A percentile compares a stretch with the other conserved stretches of the same genome.
phyloP scores from a whole-genome alignment of 163 green algal species.

The Scenedesmus sp. region DNA sequence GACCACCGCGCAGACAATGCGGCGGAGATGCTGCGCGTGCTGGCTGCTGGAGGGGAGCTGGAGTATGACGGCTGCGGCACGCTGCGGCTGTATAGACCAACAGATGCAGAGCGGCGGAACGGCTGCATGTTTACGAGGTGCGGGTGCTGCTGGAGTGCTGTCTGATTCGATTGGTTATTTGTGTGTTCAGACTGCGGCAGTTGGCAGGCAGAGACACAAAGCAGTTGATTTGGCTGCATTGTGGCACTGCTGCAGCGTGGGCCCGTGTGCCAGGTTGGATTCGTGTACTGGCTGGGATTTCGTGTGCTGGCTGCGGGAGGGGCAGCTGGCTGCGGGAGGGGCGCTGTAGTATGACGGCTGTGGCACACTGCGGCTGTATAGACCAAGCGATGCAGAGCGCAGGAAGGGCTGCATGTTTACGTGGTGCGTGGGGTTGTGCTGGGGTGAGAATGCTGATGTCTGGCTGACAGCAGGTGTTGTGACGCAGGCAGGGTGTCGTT shows the following conservation, averaged over 20 bases:
- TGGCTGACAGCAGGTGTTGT: too few relatives aligned
- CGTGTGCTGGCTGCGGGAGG: conserved; percentile 1
- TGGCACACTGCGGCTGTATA: neutral
- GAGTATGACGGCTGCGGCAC: neutral
- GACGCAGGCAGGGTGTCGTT: too few relatives aligned
- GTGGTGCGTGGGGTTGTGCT: neutral
- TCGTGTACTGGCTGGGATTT: neutral
- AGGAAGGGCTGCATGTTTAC: conserved; percentile 37
- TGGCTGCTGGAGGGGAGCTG: conserved; percentile 19
- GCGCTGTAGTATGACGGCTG: neutral
- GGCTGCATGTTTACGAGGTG: conserved; percentile 43
- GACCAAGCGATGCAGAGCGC: neutral
- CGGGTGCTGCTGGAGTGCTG: neutral
- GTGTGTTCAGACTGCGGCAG: neutral
- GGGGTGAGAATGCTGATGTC: too few relatives aligned
- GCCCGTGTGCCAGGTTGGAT: neutral
- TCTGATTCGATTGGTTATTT: neutral
- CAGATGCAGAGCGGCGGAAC: neutral
- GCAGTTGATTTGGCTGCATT: neutral
- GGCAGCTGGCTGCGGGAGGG: neutral
- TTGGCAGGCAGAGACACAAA: too few relatives aligned
- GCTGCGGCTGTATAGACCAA: conserved; percentile 10
- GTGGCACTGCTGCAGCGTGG: conserved; percentile 21
- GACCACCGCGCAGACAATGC: conserved; percentile 35
- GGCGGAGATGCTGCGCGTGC: conserved; percentile 29